phyloP scores from a whole-genome alignment of 1,284 basidiomycete species.

The Anthracocystis panici-leucophaei region DNA sequence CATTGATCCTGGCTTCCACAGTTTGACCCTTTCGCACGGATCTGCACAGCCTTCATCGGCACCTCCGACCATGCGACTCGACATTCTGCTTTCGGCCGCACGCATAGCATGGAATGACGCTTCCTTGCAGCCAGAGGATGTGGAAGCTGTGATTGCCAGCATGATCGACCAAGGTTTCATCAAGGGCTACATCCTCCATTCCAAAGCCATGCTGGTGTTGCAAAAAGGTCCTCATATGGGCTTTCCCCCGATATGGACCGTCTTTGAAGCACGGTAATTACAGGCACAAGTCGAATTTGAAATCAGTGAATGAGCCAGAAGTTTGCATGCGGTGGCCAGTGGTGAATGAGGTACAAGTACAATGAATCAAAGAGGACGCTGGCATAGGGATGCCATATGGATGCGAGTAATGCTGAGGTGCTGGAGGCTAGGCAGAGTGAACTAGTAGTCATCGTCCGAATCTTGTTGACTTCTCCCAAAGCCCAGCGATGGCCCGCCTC shows the following conservation, averaged over 20 bases:
- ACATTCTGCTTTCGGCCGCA: slow-evolving; percentile 62
- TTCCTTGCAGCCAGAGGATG: slow-evolving; percentile 67
- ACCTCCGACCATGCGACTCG: slow-evolving; percentile 67
- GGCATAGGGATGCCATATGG: neutral
- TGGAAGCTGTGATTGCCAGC: slow-evolving; percentile 70
- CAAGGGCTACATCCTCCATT: slow-evolving; percentile 71
- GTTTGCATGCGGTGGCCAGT: slow-evolving; percentile 1
- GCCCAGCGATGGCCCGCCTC: slow-evolving; percentile 41
- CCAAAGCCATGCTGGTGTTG: slow-evolving; percentile 68
- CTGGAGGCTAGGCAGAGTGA: neutral
- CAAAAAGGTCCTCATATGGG: slow-evolving; percentile 69
- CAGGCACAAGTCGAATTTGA: neutral
- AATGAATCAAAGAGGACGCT: slow-evolving; percentile 2
- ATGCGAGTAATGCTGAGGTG: neutral
- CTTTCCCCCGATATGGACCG: slow-evolving; percentile 65
- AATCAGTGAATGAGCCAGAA: neutral
- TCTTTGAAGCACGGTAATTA: slow-evolving; percentile 37
- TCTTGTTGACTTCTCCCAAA: slow-evolving; percentile 45
- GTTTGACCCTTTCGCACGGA: slow-evolving; percentile 27
- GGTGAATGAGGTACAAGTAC: slow-evolving; percentile 28
- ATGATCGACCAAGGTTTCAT: slow-evolving; percentile 71
- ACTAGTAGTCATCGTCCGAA: slow-evolving; percentile 29
- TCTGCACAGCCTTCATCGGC: slow-evolving; percentile 38
- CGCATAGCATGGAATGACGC: slow-evolving; percentile 66
- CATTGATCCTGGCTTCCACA: slow-evolving; percentile 1